A percentile compares a stretch with the other conserved stretches of the same genome.
These are phyloP conservation scores for Escovopsis sp. DNA, from an alignment of 2,329 filamentous ascomycete species.

Conservation along the genomic window DNA sequence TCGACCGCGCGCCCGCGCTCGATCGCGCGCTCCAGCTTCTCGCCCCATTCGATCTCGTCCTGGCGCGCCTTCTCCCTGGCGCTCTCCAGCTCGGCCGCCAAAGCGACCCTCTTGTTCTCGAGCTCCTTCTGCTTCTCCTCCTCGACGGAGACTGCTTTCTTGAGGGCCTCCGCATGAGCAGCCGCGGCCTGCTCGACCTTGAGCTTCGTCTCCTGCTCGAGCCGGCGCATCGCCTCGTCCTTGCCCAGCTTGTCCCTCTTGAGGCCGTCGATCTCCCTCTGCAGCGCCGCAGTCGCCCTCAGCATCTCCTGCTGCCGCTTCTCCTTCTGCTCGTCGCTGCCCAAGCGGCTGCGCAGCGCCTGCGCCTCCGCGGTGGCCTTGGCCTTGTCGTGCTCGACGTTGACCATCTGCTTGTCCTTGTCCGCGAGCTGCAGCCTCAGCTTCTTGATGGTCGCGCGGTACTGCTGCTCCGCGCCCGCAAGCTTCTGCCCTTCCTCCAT, in stretches of 20 bases:
- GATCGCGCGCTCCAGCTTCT: conserved; percentile 56
- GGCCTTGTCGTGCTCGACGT: conserved; percentile 44
- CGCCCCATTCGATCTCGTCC: conserved; percentile 57
- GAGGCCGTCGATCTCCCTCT: conserved; percentile 21
- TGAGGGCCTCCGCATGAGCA: conserved; percentile 50
- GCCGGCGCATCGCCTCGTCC: conserved; percentile 48
- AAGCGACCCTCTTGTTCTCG: conserved; percentile 43
- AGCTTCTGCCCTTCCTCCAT: conserved; percentile 88
- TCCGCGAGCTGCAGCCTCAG: conserved; percentile 52
- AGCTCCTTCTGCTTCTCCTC: conserved; percentile 43
- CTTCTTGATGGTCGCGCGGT: conserved; percentile 71
- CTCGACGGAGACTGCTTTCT: conserved; percentile 51
- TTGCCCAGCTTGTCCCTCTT: conserved; percentile 43
- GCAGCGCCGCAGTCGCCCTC: conserved; percentile 38
- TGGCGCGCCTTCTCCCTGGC: conserved; percentile 53
- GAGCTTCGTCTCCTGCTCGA: conserved; percentile 55
- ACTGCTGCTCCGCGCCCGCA: conserved; percentile 73
- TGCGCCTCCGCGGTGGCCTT: conserved; percentile 38
- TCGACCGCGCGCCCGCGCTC: conserved; percentile 57
- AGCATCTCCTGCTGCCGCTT: conserved; percentile 34
- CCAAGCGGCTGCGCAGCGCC: conserved; percentile 30
- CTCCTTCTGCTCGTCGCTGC: conserved; percentile 37
- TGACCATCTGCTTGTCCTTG: conserved; percentile 48
- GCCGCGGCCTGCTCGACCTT: conserved; percentile 50
- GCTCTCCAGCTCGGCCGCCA: conserved; percentile 68